Base-by-base conservation (phyloP, 208 protist species). In the Leishmania turanica region DNA sequence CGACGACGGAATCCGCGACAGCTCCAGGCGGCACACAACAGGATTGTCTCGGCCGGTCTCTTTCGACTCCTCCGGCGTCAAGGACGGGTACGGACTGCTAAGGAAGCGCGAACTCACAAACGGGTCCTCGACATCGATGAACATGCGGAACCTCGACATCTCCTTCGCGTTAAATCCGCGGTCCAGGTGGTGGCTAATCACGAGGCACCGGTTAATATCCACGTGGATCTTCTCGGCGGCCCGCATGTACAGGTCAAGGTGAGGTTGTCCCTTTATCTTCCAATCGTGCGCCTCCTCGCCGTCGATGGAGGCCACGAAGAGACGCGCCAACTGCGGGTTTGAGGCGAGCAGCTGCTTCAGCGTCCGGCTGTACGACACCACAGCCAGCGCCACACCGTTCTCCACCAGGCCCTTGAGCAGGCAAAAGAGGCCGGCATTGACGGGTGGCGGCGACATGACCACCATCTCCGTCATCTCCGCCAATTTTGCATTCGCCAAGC, bases 171-270 rank as follows among this genome's bases (percentile, higher is more conserved):
- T 82, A 80, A 93, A 98, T 54, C 85, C 90, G 49, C 92, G 90
- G 78, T 97, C 95, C 3, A 98, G 85, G 78, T 98, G 90, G 58
- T 90, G 87, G 31, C 90, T 90, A 54, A 97, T 90, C 65, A 97
- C 91, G 40, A 98, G 71, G 80, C 95, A 98, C 19, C 91, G 84
- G 27, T 70, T 78, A 8, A 92, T 89, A 27, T 92, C 78, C 3
- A 98, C 92, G 79, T 98, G 93, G 58, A 98, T 95, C 84, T 97
- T 97, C 76, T 96, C 89, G 31, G 93, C 92, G 0, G 92, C 95
- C 13, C 91, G 82, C 13, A 90, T 71, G 75, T 90, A 97, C 42
- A 98, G 85, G 54, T 98, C 95, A 0, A 95, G 65, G 77, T 98
- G 95, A 31, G 95, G 93, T 37, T 90, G 89, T 37, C 93, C 90